phyloP scores from a whole-genome alignment of 2,329 filamentous ascomycete species.

The Nigrospora oryzae region DNA sequence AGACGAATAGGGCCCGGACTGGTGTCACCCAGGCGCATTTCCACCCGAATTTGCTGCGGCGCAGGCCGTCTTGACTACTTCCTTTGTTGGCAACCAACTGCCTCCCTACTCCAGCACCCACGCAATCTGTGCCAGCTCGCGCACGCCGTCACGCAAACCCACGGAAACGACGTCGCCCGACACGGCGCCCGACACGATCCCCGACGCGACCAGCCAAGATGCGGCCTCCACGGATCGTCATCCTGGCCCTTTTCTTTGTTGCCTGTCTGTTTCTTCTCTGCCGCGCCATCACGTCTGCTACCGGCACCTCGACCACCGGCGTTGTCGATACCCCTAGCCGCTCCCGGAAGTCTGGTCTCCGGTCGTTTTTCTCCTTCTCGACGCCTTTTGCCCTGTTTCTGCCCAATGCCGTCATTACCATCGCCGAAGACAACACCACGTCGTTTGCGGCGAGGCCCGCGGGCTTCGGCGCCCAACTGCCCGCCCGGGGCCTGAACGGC shows the following conservation, averaged over 20 bases:
- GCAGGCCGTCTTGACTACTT: too few species aligned
- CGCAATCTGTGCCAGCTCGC: too few species aligned
- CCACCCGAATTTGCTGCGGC: too few species aligned
- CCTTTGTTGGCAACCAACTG: too few species aligned
- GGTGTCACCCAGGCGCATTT: too few species aligned
- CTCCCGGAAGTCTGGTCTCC: slow-evolving; percentile 34
- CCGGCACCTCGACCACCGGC: slow-evolving; percentile 16
- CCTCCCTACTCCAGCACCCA: too few species aligned
- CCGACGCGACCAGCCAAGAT: slow-evolving; percentile 23
- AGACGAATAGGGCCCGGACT: too few species aligned
- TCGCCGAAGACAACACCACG: slow-evolving; percentile 96
- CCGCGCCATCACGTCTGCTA: slow-evolving; percentile 37
- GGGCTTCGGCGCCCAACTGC: slow-evolving; percentile 79
- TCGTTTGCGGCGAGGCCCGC: slow-evolving; percentile 91
- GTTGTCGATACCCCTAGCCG: slow-evolving; percentile 11
- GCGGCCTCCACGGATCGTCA: slow-evolving; percentile 45
- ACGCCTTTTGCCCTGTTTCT: slow-evolving; percentile 84
- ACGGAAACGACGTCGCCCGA: too few species aligned
- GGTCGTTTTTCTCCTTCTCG: slow-evolving; percentile 60
- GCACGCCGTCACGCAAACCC: too few species aligned
- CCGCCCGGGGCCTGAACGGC: slow-evolving; percentile 69
- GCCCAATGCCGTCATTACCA: slow-evolving; percentile 87
- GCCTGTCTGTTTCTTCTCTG: slow-evolving; percentile 47
- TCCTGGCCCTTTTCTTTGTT: slow-evolving; percentile 44
- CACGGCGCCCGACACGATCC: too few species aligned